Base-by-base conservation (phyloP, 1,284 basidiomycete genomes). In the Malassezia nana region DNA sequence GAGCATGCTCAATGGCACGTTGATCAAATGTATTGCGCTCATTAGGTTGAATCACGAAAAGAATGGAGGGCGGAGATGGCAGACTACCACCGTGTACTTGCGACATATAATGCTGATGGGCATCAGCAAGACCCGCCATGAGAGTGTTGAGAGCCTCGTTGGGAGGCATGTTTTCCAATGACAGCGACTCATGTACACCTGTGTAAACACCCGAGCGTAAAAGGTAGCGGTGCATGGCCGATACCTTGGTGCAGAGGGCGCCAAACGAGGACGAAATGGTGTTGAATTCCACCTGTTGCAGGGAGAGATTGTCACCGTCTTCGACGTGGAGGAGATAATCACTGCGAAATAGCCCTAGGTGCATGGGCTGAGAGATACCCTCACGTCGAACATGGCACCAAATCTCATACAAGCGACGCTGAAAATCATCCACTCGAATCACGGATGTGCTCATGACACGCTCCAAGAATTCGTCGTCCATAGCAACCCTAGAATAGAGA, bases 11-110 rank as follows among this genome's bases (percentile, higher is more conserved):
- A 13, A 98, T 75, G 76, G 81, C 83, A 4, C 85, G 80, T 74
- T 98, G 94, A 71, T 98, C 92, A 70, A 96, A 98, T 0, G 92
- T 81, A 72, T 98, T 98, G n/a, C 91, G 80, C 74, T 98, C 94
- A 24, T 82, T 81, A 7, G 83, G 81, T 69, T 94, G 91, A 0
- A 89, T 83, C 4, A 96, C 87, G 64, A 96, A 90, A 2, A 98
- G 78, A 16, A 98, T 81, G 40, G 77, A 55, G 0, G 59, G 47
- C 32, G 46, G 22, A 39, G 32, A 22, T 40, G 30, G 15, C 33
- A 42, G 16, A 20, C 10, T 3, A 6, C 4, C 6, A 1, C 30
- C 22, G 1, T 22, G 22, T 2, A 18, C 9, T 16, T 54, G 73
- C 50, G 76, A 66, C 6, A 80, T 77, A 69, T 92, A 95, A 9